Evolutionary conservation across 83 land plant species (phyloP), one percentile per base, ranked within the genome.

Genomic region (Isoetes engelmannii): DNA sequence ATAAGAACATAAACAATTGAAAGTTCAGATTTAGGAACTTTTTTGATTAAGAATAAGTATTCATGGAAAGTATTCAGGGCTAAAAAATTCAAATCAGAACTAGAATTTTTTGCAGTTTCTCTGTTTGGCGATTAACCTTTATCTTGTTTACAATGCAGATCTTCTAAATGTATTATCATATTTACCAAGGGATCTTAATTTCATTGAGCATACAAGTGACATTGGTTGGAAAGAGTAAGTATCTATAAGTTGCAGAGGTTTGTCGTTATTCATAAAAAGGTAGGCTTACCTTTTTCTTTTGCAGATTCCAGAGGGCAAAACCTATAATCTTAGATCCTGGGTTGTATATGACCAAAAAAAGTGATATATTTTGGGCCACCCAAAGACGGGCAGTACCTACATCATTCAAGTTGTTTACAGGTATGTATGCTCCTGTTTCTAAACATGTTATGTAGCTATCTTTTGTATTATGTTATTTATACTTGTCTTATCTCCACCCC

Each of bases 191-290:
- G 74, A 77, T 67, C 81, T 88, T 63, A 88, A 88, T 76, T 88
- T 88, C 61, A 81, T 88, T 49, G 89, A 88, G 65, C 86, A 85
- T 67, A 69, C 79, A 18, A 65, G 65, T 51, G 73, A 75, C 37
- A 59, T 72, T 62, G 89, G 92, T 5, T 88, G 92, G 92, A 88
- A 88, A 79, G 65, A 75, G 92, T 85, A 81, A 73, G 92, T 69
- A 20, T 7, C 68, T 67, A 15, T 12, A n/a, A 10, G 42, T 41
- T 48, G 4, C 12, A 44, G 54, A 12, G 5, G 12, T 6, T 67
- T 47, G 17, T 47, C 47, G 47, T 10, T 2, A 28, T 28, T 28
- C 37, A 28, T 28, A 28, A 28, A 28, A 28, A 28, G 37, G 37
- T 28, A 2, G 37, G 2, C 37, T 28, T 28, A 2, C 37, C 37